Conservation (phyloP, 2,329 filamentous ascomycete genomes). For the Pezizomycotina sp. region DNA sequence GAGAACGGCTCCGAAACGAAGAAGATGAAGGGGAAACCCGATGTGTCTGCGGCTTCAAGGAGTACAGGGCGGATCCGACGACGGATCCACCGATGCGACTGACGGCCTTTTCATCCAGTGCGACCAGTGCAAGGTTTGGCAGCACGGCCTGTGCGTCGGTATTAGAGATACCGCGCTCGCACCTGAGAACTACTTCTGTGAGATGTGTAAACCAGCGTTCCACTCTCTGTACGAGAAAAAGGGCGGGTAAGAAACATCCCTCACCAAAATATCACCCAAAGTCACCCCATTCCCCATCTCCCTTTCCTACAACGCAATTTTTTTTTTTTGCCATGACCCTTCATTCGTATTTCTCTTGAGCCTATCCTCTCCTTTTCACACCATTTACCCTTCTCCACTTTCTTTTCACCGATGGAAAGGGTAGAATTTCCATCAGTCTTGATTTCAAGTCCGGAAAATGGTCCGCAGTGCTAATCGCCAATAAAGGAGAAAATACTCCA, state of each 20-base stretch:
- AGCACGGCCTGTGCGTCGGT: constrained; percentile 92
- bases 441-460: too few species aligned
- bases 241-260: constrained; percentile 55
- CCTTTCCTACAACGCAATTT: constrained; percentile 31
- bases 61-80: constrained; percentile 63
- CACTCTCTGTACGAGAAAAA: constrained; percentile 66
- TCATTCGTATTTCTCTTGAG: too few species aligned
- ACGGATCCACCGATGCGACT: constrained; percentile 58
- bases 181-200: constrained; percentile 95
- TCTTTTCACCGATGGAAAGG: too few species aligned
- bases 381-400: too few species aligned
- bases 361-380: too few species aligned
- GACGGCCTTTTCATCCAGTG: constrained; percentile 96
- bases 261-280: neutral
- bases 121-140: constrained; percentile 95
- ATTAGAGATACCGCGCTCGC: constrained; percentile 88
- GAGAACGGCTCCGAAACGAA: constrained; percentile 40
- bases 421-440: constrained; percentile 28
- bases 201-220: constrained; percentile 52
- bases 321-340: constrained; percentile 27
- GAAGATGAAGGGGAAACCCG: constrained; percentile 88
- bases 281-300: constrained; percentile 32
- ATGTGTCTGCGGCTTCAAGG: constrained; percentile 85
- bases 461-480: too few species aligned
- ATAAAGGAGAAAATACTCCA: constrained; percentile 51